These are phyloP conservation scores for Colletotrichum sp. DNA, from an alignment of 2,329 filamentous ascomycete genomes.

Conservation along the genomic window DNA sequence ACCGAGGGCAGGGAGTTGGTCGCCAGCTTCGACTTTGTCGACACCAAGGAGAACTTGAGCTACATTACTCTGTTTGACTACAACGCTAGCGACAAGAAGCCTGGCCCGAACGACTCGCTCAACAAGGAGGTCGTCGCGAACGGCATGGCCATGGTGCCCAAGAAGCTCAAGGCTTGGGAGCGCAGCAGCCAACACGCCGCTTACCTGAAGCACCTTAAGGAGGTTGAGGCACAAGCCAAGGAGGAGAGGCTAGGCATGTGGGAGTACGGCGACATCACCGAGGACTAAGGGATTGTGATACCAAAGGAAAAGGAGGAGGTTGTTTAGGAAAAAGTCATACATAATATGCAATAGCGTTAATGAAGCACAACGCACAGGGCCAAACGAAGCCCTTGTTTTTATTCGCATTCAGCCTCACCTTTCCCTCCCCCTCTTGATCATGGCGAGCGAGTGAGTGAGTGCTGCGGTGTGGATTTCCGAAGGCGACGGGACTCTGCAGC, in stretches of 20 bases:
- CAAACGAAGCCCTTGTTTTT: background rate
- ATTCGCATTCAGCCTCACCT: background rate
- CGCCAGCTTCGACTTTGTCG: conserved; percentile 87
- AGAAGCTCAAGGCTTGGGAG: conserved; percentile 93
- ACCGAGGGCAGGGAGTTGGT: conserved; percentile 81
- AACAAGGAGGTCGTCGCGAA: conserved; percentile 87
- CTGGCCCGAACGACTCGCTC: conserved; percentile 75
- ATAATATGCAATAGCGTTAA: conserved; percentile 16
- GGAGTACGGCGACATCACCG: conserved; percentile 97
- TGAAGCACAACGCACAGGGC: background rate
- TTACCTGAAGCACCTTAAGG: conserved; percentile 73
- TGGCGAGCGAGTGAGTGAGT: background rate
- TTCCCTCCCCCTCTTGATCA: background rate
- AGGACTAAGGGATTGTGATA: conserved; percentile 64
- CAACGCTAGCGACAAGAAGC: conserved; percentile 59
- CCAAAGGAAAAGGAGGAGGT: background rate
- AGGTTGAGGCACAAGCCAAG: conserved; percentile 82
- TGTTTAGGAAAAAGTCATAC: background rate
- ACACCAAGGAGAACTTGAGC: conserved; percentile 77
- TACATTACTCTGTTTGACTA: conserved; percentile 90
- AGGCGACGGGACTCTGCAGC: background rate
- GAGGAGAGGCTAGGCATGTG: conserved; percentile 84
- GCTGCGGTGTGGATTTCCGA: background rate
- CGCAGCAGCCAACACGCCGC: conserved; percentile 71
- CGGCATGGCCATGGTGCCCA: conserved; percentile 89